Percentiles rank a stretch among this genome's conserved stretches.
Conservation (phyloP, 2,329 filamentous ascomycete genomes). For the Cytospora mali region DNA sequence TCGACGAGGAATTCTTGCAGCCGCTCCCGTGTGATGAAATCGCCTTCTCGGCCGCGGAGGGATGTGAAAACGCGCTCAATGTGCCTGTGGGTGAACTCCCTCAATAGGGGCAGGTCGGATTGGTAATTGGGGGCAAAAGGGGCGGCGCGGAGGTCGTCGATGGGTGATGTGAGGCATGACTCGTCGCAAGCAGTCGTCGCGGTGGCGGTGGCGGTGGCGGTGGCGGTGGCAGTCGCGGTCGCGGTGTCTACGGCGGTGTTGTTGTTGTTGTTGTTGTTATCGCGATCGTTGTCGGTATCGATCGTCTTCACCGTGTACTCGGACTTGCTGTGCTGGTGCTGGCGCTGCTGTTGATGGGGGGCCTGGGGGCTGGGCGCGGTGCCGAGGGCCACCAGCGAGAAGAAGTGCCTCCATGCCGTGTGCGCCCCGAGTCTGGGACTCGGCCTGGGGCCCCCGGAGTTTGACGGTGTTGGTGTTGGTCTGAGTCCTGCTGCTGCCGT, state of each 20-base stretch:
- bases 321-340: constrained; percentile 19
- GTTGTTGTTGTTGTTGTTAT: no score
- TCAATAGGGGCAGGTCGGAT: constrained; percentile 45
- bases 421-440: constrained; percentile 26
- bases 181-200: constrained; percentile 12
- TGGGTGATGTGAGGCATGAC: background rate
- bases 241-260: no score
- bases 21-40: constrained; percentile 36
- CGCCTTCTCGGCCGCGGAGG: constrained; percentile 41
- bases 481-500: constrained; percentile 10
- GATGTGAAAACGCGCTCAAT: constrained; percentile 52
- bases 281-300: constrained; percentile 11
- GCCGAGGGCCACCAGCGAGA: constrained; percentile 26
- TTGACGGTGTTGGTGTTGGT: constrained; percentile 10
- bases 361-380: constrained; percentile 16
- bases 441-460: constrained; percentile 19
- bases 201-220: no score
- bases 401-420: constrained; percentile 29
- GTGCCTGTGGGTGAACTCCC: constrained; percentile 51
- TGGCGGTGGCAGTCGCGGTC: background rate
- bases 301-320: constrained; percentile 14
- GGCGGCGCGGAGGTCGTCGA: constrained; percentile 16
- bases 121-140: constrained; percentile 15
- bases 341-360: constrained; percentile 9
- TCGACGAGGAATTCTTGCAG: constrained; percentile 54